These are phyloP conservation scores for Lichtheimia corymbifera DNA, from an alignment of 371 early-diverging fungal genomes.

Conservation along the genomic window DNA sequence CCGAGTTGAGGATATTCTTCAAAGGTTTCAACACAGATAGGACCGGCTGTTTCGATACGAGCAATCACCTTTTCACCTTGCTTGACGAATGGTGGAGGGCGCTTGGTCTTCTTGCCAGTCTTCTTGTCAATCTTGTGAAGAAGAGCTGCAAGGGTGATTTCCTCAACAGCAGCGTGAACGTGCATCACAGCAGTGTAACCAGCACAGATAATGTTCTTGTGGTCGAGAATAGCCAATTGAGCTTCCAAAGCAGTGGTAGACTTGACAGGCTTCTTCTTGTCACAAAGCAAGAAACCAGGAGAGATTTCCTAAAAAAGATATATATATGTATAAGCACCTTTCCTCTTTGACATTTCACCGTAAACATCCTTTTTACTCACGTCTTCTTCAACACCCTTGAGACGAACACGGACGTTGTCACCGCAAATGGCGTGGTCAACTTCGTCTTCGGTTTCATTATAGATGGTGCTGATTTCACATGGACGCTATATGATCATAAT, in stretches of 20 bases:
- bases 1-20: slow-evolving; percentile 91
- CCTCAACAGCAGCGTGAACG: slow-evolving; percentile 87
- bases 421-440: slow-evolving; percentile 80
- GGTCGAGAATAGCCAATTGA: slow-evolving; percentile 87
- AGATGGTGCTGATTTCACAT: slow-evolving; percentile 81
- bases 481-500: slow-evolving; percentile 24
- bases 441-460: slow-evolving; percentile 83
- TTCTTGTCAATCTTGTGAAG: slow-evolving; percentile 90
- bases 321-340: too few species aligned
- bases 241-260: slow-evolving; percentile 82
- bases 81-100: slow-evolving; percentile 92
- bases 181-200: slow-evolving; percentile 94
- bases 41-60: slow-evolving; percentile 73
- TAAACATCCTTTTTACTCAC: slow-evolving; percentile 25
- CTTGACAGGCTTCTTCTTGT: slow-evolving; percentile 75
- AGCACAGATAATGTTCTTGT: slow-evolving; percentile 93
- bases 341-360: too few species aligned
- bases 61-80: slow-evolving; percentile 85
- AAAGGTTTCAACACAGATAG: slow-evolving; percentile 89
- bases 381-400: slow-evolving; percentile 94
- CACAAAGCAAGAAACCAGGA: slow-evolving; percentile 88
- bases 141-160: slow-evolving; percentile 78
- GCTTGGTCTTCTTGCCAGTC: slow-evolving; percentile 81
- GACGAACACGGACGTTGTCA: slow-evolving; percentile 90
- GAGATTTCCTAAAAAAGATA: slow-evolving; percentile 60